phyloP scores from a whole-genome alignment of 2,329 filamentous ascomycete genomes.

The Fusarium palustre region DNA sequence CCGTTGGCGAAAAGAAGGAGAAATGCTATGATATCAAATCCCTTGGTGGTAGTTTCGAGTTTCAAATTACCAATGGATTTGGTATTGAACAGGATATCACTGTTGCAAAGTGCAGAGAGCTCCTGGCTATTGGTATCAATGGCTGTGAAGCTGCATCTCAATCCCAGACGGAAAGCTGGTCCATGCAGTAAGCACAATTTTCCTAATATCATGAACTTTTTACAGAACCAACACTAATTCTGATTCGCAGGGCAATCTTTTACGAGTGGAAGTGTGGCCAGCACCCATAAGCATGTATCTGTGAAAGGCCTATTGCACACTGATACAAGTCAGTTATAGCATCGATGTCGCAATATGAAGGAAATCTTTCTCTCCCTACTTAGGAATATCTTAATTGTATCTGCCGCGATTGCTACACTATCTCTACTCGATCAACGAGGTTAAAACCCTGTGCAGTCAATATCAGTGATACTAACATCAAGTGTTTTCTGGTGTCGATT shows the following conservation, averaged over 20 bases:
- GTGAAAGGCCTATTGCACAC: not conserved
- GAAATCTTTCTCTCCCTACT: too few species aligned
- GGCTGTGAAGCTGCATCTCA: constrained; percentile 13
- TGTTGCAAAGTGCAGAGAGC: not conserved
- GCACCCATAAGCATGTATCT: not conserved
- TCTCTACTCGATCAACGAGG: too few species aligned
- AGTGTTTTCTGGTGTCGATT: too few species aligned
- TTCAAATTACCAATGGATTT: constrained; percentile 14
- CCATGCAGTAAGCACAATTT: constrained; percentile 9
- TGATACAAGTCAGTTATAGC: not conserved
- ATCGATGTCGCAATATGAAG: not conserved
- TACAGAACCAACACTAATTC: rapidly evolving
- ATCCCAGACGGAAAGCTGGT: constrained; percentile 7
- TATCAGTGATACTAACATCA: too few species aligned
- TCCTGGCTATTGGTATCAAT: constrained; percentile 1
- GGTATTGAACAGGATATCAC: not conserved
- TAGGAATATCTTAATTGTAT: too few species aligned
- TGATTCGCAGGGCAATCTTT: not conserved
- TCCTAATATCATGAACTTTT: rapidly evolving
- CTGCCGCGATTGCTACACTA: too few species aligned
- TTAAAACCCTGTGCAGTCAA: too few species aligned
- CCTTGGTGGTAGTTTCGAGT: constrained; percentile 12
- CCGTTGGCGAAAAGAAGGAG: constrained; percentile 3
- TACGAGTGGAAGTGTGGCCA: constrained; percentile 9
- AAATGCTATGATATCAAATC: constrained; percentile 7